Evolutionary conservation across 495 filamentous ascomycete species (phyloP).

Genomic region (Aspergillus cavernicola): DNA sequence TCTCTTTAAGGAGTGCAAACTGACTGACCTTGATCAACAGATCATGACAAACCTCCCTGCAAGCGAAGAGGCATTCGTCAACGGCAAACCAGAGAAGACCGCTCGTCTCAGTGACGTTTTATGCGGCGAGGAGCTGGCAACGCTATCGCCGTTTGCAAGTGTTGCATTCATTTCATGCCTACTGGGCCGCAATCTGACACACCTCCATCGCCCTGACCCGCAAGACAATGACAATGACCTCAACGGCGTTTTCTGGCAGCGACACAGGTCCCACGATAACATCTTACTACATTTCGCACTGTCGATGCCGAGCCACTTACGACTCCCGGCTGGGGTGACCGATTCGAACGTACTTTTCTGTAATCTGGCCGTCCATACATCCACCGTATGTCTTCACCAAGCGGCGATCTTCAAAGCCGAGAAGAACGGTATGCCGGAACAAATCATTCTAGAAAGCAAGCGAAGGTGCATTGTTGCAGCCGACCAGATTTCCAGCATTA

Average conservation of each 20-base stretch:
- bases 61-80: constrained; percentile 82
- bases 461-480: constrained; percentile 90
- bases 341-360: constrained; percentile 90
- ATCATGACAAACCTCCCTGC: constrained; percentile 82
- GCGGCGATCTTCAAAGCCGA: constrained; percentile 97
- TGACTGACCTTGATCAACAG: constrained; percentile 29
- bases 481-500: constrained; percentile 91
- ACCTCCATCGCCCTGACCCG: constrained; percentile 84
- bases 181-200: constrained; percentile 90
- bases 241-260: constrained; percentile 94
- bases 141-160: constrained; percentile 74
- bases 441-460: constrained; percentile 83
- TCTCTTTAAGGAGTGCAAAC: too few species aligned
- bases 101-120: constrained; percentile 68
- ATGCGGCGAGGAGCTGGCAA: constrained; percentile 63
- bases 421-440: constrained; percentile 73
- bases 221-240: constrained; percentile 84
- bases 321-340: constrained; percentile 69
- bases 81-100: constrained; percentile 68
- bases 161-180: constrained; percentile 81
- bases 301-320: constrained; percentile 75
- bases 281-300: constrained; percentile 83
- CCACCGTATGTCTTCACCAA: constrained; percentile 95
- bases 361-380: constrained; percentile 96
- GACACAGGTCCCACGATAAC: constrained; percentile 85